Evolutionary conservation across 2,329 filamentous ascomycete genomes (phyloP), one percentile per base, ranked within the genome.

Genomic region (Sclerotinia trifoliorum): DNA sequence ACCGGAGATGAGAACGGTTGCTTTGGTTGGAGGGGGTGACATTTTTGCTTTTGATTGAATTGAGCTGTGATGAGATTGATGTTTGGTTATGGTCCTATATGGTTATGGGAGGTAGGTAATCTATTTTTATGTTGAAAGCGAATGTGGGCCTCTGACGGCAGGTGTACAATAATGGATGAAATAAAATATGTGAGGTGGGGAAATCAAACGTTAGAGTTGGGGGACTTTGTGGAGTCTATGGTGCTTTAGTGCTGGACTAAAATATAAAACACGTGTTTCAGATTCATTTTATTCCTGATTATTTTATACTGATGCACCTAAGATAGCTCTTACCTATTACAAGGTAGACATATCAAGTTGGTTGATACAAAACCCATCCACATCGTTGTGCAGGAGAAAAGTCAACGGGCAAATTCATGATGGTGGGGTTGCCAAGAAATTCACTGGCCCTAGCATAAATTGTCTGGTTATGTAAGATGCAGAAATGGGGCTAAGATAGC

Each of bases 1-100:
- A 76, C 90, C 87, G 56, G 87, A 89, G 74, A 89, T 88, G 61
- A 90, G 83, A 72, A 89, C 83, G 42, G 85, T 85, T 71, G 88
- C 80, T 71, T 73, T 77, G 8, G 75, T 78, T 15, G 39, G n/a
- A 48, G 73, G 74, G 48, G 65, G 69, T 42, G 60, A 42, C 60
- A 62, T 62, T 26, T 62, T 62, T 42, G 35, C 54, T 29, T 62
- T 17, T 13, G 21, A 17, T 19, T 24, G 13, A 48, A 62, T 17
- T 24, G 17, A 13, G 1, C 3, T n/a, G 58, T 62, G 13, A 62
- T n/a, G 21, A 62, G 44, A n/a, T 24, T 49, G 29, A 21, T 49
- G 29, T 49, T 13, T 11, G 32, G 3, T 32, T 21, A n/a, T 35
- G 44, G 24, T 29, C 19, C 21, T 26, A 21, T 46, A 24, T 46